These are phyloP conservation scores for Polygonum maritimum DNA, from an alignment of 148 eudicot species.

Conservation along the genomic window DNA sequence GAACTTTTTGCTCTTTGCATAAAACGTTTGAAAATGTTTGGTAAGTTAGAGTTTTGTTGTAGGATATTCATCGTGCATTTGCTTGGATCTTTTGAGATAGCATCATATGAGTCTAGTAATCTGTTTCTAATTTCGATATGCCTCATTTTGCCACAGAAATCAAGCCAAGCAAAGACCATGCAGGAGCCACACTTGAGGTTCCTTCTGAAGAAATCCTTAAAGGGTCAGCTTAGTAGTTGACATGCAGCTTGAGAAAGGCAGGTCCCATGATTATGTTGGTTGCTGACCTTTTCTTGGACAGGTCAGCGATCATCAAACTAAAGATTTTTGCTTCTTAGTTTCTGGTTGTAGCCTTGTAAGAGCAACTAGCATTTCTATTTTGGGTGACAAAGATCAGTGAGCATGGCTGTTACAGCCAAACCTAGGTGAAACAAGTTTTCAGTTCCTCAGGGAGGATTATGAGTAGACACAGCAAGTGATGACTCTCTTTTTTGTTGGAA, in stretches of 20 bases:
- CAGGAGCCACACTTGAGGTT: conserved; percentile 69
- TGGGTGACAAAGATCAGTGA: too few species aligned
- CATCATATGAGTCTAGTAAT: neutral
- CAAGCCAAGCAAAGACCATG: conserved; percentile 58
- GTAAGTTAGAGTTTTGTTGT: neutral
- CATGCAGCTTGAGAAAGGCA: neutral
- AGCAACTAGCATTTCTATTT: neutral
- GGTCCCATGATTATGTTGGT: neutral
- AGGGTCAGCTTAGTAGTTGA: conserved; percentile 13
- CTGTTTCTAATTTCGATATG: neutral
- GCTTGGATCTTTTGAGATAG: neutral
- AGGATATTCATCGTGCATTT: neutral
- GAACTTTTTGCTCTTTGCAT: neutral
- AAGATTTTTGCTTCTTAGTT: neutral
- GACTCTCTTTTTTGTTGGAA: neutral
- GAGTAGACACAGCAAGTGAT: neutral
- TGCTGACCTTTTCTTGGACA: neutral
- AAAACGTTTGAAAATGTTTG: neutral
- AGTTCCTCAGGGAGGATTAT: neutral
- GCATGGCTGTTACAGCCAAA: too few species aligned
- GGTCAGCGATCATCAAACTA: conserved; percentile 5
- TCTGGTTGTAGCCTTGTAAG: neutral
- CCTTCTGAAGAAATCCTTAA: conserved; percentile 66
- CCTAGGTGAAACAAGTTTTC: neutral
- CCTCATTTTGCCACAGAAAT: conserved; percentile 40